Evolutionary conservation across 495 filamentous ascomycete species (phyloP).

Genomic region (Penicillium diatomitis): DNA sequence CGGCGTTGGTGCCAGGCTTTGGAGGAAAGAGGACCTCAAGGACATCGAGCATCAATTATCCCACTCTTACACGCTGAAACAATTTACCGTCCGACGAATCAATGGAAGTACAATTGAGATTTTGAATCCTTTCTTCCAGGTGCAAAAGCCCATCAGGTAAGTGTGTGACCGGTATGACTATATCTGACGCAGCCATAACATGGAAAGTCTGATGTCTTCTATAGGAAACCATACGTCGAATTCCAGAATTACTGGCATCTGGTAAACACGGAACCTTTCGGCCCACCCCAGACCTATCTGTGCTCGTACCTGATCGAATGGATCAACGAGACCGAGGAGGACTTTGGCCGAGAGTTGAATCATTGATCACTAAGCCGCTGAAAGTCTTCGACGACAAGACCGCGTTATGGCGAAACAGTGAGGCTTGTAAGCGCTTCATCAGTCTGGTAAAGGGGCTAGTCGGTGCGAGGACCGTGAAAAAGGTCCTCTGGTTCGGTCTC

Average conservation of each 20-base stretch:
- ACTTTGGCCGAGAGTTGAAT: constrained; percentile 21
- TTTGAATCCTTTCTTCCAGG: constrained; percentile 28
- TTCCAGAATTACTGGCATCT: constrained; percentile 26
- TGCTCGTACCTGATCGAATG: constrained; percentile 31
- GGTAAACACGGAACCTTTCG: constrained; percentile 18
- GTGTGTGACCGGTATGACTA: constrained; percentile 3
- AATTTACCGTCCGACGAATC: constrained; percentile 29
- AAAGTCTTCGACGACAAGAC: constrained; percentile 26
- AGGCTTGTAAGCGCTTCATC: constrained; percentile 17
- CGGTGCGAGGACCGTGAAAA: constrained; percentile 20
- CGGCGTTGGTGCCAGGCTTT: constrained; percentile 25
- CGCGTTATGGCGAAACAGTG: constrained; percentile 23
- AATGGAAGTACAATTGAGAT: constrained; percentile 26
- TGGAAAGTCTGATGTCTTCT: constrained; percentile 12
- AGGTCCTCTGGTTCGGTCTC: constrained; percentile 32
- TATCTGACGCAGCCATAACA: constrained; percentile 14
- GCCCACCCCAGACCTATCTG: constrained; percentile 23
- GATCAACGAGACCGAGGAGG: constrained; percentile 23
- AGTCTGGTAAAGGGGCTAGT: constrained; percentile 20
- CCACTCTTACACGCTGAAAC: constrained; percentile 19
- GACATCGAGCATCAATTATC: constrained; percentile 30
- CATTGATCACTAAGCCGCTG: constrained; percentile 20
- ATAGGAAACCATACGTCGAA: constrained; percentile 23
- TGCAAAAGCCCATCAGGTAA: constrained; percentile 32
- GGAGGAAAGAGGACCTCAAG: constrained; percentile 27